Percentiles rank a stretch among this genome's conserved stretches.
Evolutionary conservation across 2,329 filamentous ascomycete species (phyloP).

Genomic region (Trichophyton mentagrophytes): DNA sequence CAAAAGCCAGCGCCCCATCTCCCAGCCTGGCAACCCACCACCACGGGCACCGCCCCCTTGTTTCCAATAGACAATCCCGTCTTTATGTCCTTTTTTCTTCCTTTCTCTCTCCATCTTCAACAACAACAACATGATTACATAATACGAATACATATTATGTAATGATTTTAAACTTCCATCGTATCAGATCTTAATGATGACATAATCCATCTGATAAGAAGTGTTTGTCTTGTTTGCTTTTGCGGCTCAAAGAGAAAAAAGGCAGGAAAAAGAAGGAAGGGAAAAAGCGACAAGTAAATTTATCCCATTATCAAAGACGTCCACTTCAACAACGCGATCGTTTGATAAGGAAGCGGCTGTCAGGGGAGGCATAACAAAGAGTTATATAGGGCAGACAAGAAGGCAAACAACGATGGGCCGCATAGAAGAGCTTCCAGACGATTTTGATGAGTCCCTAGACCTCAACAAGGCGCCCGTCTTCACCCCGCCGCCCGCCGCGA

Average conservation of each 20-base stretch:
- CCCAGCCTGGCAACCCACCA: too few relatives aligned
- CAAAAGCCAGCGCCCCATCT: neutral
- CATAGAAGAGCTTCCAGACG: conserved; percentile 39
- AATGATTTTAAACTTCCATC: too few relatives aligned
- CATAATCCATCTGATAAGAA: neutral
- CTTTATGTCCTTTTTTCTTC: neutral
- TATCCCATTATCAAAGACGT: neutral
- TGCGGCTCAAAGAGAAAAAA: neutral
- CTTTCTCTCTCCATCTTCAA: too few relatives aligned
- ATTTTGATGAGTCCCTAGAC: conserved; percentile 36
- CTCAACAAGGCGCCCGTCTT: conserved; percentile 24
- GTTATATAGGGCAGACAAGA: neutral
- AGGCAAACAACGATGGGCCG: conserved; percentile 35
- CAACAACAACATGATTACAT: too few relatives aligned
- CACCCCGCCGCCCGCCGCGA: conserved; percentile 4
- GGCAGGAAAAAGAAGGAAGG: too few relatives aligned
- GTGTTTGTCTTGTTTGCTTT: conserved; percentile 3
- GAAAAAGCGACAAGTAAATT: too few relatives aligned
- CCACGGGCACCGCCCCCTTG: too few relatives aligned
- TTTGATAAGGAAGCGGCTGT: neutral
- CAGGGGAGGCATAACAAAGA: neutral
- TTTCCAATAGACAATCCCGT: too few relatives aligned
- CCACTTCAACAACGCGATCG: neutral
- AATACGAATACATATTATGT: too few relatives aligned
- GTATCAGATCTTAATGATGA: neutral